Evolutionary conservation across 2,329 filamentous ascomycete genomes (phyloP).

Genomic region (Sclerotinia spermophila): DNA sequence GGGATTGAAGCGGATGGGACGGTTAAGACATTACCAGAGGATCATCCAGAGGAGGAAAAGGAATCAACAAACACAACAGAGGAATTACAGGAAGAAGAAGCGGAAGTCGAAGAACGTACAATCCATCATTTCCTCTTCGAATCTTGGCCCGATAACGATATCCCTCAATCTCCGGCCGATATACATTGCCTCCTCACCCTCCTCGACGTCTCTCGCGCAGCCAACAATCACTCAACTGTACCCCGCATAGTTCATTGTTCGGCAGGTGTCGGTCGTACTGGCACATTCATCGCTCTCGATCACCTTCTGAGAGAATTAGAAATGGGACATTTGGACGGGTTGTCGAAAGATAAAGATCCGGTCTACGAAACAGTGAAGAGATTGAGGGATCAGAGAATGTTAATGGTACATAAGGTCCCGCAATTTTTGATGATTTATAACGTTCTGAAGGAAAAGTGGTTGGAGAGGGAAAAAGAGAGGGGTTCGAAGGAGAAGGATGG

Average conservation of each 20-base stretch:
- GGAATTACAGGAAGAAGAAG: conserved; percentile 1
- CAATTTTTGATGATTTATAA: conserved; percentile 25
- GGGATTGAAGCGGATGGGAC: not conserved
- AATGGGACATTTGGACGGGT: conserved; percentile 18
- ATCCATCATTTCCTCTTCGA: conserved; percentile 25
- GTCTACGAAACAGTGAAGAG: conserved; percentile 25
- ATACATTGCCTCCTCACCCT: conserved; percentile 20
- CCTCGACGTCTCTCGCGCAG: conserved; percentile 16
- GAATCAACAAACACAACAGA: not conserved
- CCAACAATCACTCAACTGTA: conserved; percentile 1
- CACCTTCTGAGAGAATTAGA: conserved; percentile 24
- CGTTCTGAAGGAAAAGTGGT: conserved; percentile 24
- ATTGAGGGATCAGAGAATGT: conserved; percentile 25
- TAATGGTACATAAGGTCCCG: conserved; percentile 21
- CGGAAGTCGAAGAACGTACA: conserved; percentile 12
- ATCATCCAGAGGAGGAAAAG: not conserved
- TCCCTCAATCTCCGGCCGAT: conserved; percentile 23
- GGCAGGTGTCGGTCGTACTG: conserved; percentile 88
- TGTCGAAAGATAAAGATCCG: conserved; percentile 20
- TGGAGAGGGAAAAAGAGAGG: conserved; percentile 8
- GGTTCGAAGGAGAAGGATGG: not conserved
- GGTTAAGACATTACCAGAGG: not conserved
- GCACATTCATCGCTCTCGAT: conserved; percentile 59
- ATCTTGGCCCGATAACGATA: conserved; percentile 25
- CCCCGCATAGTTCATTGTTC: conserved; percentile 76